Conservation (phyloP, 108 stramenopile species). For the Fragilaria radians region DNA sequence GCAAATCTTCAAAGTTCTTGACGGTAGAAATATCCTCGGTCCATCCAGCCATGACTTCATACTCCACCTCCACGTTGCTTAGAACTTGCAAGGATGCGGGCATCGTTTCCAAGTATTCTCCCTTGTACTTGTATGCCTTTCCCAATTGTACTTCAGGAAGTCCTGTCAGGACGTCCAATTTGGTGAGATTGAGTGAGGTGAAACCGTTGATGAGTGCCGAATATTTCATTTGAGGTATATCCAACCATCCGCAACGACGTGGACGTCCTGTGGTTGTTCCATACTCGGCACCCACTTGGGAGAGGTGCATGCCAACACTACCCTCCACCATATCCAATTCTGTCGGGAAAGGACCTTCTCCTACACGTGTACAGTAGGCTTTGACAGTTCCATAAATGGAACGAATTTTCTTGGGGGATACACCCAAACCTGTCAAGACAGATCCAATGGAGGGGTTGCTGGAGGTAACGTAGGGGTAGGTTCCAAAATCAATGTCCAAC, state of each 20-base stretch:
- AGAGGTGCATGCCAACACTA: slow-evolving; percentile 74
- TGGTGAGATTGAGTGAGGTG: slow-evolving; percentile 95
- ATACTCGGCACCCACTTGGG: slow-evolving; percentile 89
- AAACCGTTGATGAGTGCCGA: slow-evolving; percentile 93
- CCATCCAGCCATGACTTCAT: slow-evolving; percentile 95
- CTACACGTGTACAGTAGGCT: slow-evolving; percentile 98
- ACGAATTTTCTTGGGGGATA: slow-evolving; percentile 88
- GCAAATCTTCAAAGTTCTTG: slow-evolving; percentile 91
- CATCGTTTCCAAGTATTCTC: slow-evolving; percentile 83
- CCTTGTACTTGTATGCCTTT: slow-evolving; percentile 84
- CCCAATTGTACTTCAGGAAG: slow-evolving; percentile 77
- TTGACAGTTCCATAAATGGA: slow-evolving; percentile 97
- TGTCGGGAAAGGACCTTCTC: slow-evolving; percentile 99
- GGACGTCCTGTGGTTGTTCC: slow-evolving; percentile 95
- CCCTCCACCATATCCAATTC: slow-evolving; percentile 70
- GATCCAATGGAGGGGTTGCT: slow-evolving; percentile 92
- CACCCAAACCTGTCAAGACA: slow-evolving; percentile 96
- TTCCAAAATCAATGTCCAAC: slow-evolving; percentile 99
- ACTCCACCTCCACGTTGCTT: slow-evolving; percentile 87
- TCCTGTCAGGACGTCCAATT: slow-evolving; percentile 97
- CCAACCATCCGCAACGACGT: slow-evolving; percentile 97
- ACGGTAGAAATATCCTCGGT: slow-evolving; percentile 84
- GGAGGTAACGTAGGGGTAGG: slow-evolving; percentile 98
- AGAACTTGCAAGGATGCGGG: slow-evolving; percentile 82
- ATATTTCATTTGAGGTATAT: slow-evolving; percentile 95